Conservation (phyloP, 1,139 yeast species). For the Spencermartinsiella ligniputridi region DNA sequence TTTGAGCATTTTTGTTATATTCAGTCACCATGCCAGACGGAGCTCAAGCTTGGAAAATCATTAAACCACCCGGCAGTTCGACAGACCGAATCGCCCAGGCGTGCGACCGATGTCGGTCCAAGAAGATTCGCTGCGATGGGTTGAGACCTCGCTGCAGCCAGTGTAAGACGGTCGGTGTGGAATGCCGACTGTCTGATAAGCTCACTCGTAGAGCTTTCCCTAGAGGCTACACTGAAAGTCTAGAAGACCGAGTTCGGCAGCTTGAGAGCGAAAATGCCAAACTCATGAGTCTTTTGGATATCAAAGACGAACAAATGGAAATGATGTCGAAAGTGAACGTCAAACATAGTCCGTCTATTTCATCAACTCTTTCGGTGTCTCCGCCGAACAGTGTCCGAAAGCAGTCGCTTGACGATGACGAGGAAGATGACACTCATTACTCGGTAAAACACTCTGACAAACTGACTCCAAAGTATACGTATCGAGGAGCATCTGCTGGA, state of each 20-base stretch:
- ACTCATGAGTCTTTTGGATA: conserved; percentile 49
- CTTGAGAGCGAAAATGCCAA: conserved; percentile 55
- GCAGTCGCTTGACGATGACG: conserved; percentile 10
- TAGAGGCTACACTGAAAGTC: conserved; percentile 68
- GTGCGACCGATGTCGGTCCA: conserved; percentile 80
- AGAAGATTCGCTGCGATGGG: conserved; percentile 73
- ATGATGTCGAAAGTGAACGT: conserved; percentile 31
- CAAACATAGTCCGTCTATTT: conserved; percentile 4
- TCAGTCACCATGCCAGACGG: conserved; percentile 31
- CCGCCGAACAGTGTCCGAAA: not conserved
- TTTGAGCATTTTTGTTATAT: too few relatives aligned
- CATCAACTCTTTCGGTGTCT: not conserved
- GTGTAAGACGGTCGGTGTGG: conserved; percentile 64
- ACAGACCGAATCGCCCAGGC: conserved; percentile 71
- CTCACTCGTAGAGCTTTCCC: conserved; percentile 68
- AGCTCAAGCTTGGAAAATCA: conserved; percentile 47
- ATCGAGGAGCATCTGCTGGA: conserved; percentile 34
- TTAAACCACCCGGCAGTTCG: conserved; percentile 57
- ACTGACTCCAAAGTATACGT: conserved; percentile 29
- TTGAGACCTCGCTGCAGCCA: conserved; percentile 56
- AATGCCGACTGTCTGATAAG: conserved; percentile 70
- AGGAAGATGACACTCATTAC: conserved; percentile 27
- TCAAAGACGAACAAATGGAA: conserved; percentile 58
- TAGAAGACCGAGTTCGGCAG: conserved; percentile 58
- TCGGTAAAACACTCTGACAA: conserved; percentile 26